Conservation (phyloP, 495 filamentous ascomycete species). For the Trichoderma virens region DNA sequence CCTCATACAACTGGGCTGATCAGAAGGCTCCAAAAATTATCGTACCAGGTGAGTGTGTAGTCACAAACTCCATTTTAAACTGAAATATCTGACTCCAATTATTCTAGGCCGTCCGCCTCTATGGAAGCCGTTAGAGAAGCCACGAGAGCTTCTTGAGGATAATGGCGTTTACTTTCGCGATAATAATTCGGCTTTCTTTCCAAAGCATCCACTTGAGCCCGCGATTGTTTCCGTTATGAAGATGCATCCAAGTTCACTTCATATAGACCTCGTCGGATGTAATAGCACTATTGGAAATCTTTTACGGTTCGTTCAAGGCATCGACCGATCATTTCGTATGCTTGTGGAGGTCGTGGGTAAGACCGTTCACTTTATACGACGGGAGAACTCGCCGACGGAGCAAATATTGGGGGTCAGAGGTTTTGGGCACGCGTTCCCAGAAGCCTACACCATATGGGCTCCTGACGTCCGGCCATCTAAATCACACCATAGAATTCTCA, state of each 20-base stretch:
- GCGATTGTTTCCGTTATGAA: conserved; percentile 33
- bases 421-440: conserved; percentile 58
- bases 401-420: conserved; percentile 45
- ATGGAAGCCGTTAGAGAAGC: conserved; percentile 45
- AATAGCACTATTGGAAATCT: conserved; percentile 50
- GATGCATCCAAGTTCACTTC: conserved; percentile 18
- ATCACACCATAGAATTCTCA: conserved; percentile 56
- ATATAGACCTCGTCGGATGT: conserved; percentile 56
- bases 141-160: conserved; percentile 39
- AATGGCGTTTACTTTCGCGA: conserved; percentile 51
- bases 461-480: conserved; percentile 38
- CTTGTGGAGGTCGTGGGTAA: conserved; percentile 50
- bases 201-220: conserved; percentile 51
- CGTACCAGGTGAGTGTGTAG: conserved; percentile 16
- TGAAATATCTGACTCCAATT: background rate
- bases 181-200: conserved; percentile 51
- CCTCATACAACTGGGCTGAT: conserved; percentile 22
- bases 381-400: conserved; percentile 47
- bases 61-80: background rate
- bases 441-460: conserved; percentile 55
- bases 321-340: conserved; percentile 46
- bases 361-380: conserved; percentile 55
- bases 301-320: conserved; percentile 42
- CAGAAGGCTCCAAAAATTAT: conserved; percentile 14
- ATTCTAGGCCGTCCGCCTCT: conserved; percentile 45